These are phyloP conservation scores for Metschnikowia bowlesiae DNA, from an alignment of 805 yeast species.

Conservation along the genomic window DNA sequence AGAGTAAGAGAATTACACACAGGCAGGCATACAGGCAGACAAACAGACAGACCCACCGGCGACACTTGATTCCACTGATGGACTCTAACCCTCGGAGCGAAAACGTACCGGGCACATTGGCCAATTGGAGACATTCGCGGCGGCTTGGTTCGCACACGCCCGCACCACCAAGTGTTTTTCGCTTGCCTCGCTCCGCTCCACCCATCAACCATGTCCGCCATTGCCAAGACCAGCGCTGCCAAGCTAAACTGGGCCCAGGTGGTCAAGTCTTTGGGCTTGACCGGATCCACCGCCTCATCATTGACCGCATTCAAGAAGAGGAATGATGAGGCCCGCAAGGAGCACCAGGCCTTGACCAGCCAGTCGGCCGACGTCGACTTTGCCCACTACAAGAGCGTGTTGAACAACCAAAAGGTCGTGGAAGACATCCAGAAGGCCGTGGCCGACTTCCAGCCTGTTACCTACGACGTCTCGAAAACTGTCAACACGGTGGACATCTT, in stretches of 20 bases:
- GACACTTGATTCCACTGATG: too few species aligned
- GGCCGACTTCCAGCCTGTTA: slow-evolving; percentile 71
- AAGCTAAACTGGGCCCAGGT: slow-evolving; percentile 96
- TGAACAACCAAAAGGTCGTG: slow-evolving; percentile 78
- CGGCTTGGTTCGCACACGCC: slow-evolving; percentile 12
- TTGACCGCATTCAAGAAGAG: slow-evolving; percentile 94
- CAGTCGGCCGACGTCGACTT: slow-evolving; percentile 82
- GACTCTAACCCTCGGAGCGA: not conserved
- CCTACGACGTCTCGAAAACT: slow-evolving; percentile 84
- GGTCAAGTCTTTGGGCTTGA: slow-evolving; percentile 79
- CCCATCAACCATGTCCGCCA: slow-evolving; percentile 21
- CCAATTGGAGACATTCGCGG: slow-evolving; percentile 14
- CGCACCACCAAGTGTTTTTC: slow-evolving; percentile 5
- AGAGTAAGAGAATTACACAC: too few species aligned
- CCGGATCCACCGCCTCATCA: slow-evolving; percentile 87
- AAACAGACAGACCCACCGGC: too few species aligned
- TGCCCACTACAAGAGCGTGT: slow-evolving; percentile 66
- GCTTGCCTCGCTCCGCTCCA: not conserved
- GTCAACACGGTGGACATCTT: slow-evolving; percentile 87
- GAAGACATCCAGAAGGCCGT: slow-evolving; percentile 77
- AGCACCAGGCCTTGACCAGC: slow-evolving; percentile 60
- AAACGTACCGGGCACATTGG: slow-evolving; percentile 8
- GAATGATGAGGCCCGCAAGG: slow-evolving; percentile 94
- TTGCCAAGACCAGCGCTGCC: slow-evolving; percentile 62
- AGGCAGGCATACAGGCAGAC: too few species aligned